Percentiles rank a stretch among this genome's conserved stretches.
These are phyloP conservation scores for Russula vinacea DNA, from an alignment of 768 basidiomycete species.

Conservation along the genomic window DNA sequence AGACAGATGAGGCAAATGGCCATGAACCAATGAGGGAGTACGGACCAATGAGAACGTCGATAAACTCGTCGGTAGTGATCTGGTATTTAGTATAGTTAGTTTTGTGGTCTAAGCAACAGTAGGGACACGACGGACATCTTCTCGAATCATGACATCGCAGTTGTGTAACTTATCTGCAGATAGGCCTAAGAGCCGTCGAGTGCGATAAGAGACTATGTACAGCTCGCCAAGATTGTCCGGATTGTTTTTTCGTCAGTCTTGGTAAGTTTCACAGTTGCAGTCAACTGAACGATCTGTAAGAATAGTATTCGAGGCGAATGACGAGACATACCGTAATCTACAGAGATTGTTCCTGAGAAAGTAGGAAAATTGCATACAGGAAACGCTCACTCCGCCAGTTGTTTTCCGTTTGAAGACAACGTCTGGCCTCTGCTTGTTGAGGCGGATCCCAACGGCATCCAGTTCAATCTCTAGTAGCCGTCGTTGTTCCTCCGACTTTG, in stretches of 20 bases:
- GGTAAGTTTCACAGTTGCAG: conserved; percentile 89
- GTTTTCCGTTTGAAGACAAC: conserved; percentile 92
- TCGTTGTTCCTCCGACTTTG: conserved; percentile 90
- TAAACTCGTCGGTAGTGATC: conserved; percentile 96
- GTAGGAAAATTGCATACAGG: conserved; percentile 10
- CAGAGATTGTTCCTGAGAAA: conserved; percentile 14
- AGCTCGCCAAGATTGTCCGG: conserved; percentile 85
- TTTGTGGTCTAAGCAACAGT: conserved; percentile 17
- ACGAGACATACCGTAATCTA: conserved; percentile 64
- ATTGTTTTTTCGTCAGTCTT: conserved; percentile 95
- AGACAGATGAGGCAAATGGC: conserved; percentile 12
- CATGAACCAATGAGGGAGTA: not conserved
- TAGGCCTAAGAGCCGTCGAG: not conserved
- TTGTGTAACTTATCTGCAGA: conserved; percentile 80
- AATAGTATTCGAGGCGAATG: not conserved
- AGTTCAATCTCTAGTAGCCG: conserved; percentile 86
- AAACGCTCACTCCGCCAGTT: conserved; percentile 75
- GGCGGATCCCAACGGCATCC: conserved; percentile 92
- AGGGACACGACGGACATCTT: conserved; percentile 64
- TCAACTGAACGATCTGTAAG: conserved; percentile 51
- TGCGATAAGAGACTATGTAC: conserved; percentile 40
- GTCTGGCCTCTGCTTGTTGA: conserved; percentile 89
- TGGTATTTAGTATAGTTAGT: conserved; percentile 35
- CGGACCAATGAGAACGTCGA: conserved; percentile 92
- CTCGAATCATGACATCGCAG: conserved; percentile 97